Base-by-base conservation (phyloP, 2,329 filamentous ascomycete species). In the Trichoderma sp. region DNA sequence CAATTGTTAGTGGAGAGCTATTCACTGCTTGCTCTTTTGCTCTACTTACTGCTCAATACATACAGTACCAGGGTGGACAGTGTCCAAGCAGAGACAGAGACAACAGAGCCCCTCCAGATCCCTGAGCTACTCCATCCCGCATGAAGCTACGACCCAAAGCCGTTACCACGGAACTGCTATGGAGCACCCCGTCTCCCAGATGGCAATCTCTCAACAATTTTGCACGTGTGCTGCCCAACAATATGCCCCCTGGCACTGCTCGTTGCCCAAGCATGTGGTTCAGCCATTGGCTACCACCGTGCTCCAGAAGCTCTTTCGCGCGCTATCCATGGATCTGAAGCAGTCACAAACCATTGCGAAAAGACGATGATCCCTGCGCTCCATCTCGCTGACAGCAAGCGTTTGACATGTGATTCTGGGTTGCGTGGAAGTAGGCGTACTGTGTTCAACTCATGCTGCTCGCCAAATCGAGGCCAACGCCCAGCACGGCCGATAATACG, bases 251-350 rank as follows among this genome's bases (percentile, higher is more conserved):
- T 77, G 74, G 74, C 74, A 74, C 74, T 65, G 73, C 74, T 78
- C 74, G 71, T 75, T 73, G 67, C 66, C 74, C 67, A 71, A 74
- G 72, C 82, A 84, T 84, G 83, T 84, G 83, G 79, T 77, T 77
- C 78, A 83, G 80, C 76, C 77, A 84, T 84, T 84, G 83, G 83
- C 74, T 79, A 77, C 79, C 77, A 76, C 76, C 71, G 58, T 57
- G n/a, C 32, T 61, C 43, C 60, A 11, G 36, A 21, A 8, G 47
- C 57, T 15, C 14, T 21, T 53, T 70, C 28, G 67, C 56, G 67
- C 67, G 26, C 34, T 70, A 62, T 32, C 28, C 66, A 51, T 53
- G 39, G 39, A 30, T 26, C 43, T 62, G 57, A 62, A 15, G 58
- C 67, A 36, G 66, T 51, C 57, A 36, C 57, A 51, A 61, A 57